phyloP scores from a whole-genome alignment of 371 early-diverging fungal species.

The Lichtheimia ramosa region DNA sequence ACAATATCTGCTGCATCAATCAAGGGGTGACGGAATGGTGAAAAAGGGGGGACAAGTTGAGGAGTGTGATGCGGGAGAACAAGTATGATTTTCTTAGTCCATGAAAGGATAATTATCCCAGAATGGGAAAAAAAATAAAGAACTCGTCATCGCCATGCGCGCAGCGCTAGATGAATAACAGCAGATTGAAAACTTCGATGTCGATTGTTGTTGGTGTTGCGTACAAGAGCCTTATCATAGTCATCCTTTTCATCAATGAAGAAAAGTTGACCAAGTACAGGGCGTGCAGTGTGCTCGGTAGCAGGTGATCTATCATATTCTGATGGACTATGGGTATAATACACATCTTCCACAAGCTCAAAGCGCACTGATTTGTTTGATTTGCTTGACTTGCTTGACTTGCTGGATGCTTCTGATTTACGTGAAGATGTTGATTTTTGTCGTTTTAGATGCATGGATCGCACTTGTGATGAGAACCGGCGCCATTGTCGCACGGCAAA shows the following conservation, averaged over 20 bases:
- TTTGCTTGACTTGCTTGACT: constrained; percentile 6
- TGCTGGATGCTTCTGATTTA: background rate
- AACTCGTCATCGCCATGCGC: constrained; percentile 18
- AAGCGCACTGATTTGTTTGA: constrained; percentile 37
- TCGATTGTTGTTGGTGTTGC: constrained; percentile 22
- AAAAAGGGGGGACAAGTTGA: too few species aligned
- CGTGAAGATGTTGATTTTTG: constrained; percentile 17
- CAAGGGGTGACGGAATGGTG: too few species aligned
- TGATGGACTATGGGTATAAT: constrained; percentile 40
- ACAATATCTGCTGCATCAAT: too few species aligned
- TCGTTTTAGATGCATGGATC: constrained; percentile 4
- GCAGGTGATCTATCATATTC: constrained; percentile 43
- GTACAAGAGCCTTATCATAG: constrained; percentile 14
- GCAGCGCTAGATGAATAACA: constrained; percentile 22
- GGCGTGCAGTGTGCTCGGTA: constrained; percentile 17
- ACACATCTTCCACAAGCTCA: constrained; percentile 32
- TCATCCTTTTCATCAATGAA: constrained; percentile 13
- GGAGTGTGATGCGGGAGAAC: too few species aligned
- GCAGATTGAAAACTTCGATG: constrained; percentile 18
- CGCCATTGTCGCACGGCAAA: constrained; percentile 14
- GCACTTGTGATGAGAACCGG: constrained; percentile 12
- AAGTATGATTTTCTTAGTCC: too few species aligned
- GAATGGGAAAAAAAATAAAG: too few species aligned
- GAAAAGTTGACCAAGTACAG: constrained; percentile 18
- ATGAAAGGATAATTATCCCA: too few species aligned